Evolutionary conservation across 441 rosid genomes (phyloP), one percentile per base, ranked within the genome.

Genomic region (Biscutella laevigata): DNA sequence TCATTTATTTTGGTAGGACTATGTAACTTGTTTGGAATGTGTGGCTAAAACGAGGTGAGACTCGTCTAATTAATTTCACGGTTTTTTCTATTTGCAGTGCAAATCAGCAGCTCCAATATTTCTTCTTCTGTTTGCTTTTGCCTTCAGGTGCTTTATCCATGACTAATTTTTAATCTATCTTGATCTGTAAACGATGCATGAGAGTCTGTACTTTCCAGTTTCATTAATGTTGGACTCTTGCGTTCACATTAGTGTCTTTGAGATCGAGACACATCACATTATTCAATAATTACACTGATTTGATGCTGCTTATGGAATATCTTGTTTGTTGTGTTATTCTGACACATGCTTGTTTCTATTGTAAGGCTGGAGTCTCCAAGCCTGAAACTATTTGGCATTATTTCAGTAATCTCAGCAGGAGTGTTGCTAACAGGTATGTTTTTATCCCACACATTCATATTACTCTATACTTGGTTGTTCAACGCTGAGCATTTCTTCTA

Each of bases 31-130:
- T 45, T 60, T 15, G 26, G 34, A 40, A 54, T 53, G 35, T 67
- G 32, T 7, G 12, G 62, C 15, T 65, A 51, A 9, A 32, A 9
- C 30, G 7, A 24, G 32, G 59, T 30, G 17, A 48, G 28, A 34
- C 17, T 41, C 54, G 7, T 66, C 59, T 36, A 51, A 45, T 36
- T 52, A 33, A 36, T 57, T 56, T 59, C 13, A 33, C 61, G 7
- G 17, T 20, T 41, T 21, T 44, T 44, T 21, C 52, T 35, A 8
- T 48, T 56, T 79, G 80, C 87, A 92, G 97, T 92, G 99, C 76
- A 92, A 92, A 84, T 92, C 99, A 40, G 99, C 97, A 30, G 70
- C 95, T 30, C 99, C 99, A 26, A 84, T 92, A 74, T 92, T 88
- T 75, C 99, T 92, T 54, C 84, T 92, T 45, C 52, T 92, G 38